Evolutionary conservation across 495 filamentous ascomycete species (phyloP).

Genomic region (Annulohypoxylon stygium): DNA sequence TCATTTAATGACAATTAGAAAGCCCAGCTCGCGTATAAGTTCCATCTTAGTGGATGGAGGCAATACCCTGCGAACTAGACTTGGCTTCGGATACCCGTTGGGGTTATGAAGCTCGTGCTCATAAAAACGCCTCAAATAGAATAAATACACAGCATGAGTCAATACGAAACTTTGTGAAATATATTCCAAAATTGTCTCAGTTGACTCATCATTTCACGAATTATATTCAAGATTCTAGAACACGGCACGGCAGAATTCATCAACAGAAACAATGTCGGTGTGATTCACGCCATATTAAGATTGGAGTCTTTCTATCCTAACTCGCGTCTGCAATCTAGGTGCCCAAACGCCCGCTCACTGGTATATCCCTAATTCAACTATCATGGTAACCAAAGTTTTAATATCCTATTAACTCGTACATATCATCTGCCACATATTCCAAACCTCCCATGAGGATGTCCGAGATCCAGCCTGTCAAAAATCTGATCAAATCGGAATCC

Average conservation of each 20-base stretch:
- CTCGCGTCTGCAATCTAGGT: conserved; percentile 7
- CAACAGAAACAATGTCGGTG: neutral
- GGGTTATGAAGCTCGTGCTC: neutral
- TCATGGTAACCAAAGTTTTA: neutral
- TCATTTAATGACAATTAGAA: neutral
- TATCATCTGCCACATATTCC: neutral
- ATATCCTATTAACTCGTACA: neutral
- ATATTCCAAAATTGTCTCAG: neutral
- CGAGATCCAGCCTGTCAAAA: neutral
- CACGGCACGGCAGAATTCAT: neutral
- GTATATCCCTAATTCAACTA: conserved; percentile 7
- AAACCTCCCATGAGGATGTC: neutral
- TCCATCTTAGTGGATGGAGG: neutral
- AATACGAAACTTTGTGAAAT: neutral
- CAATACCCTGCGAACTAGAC: conserved; percentile 2
- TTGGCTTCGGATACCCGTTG: conserved; percentile 28
- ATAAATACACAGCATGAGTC: neutral
- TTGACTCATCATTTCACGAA: neutral
- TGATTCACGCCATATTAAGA: neutral
- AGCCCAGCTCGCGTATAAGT: neutral
- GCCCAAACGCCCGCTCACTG: conserved; percentile 20
- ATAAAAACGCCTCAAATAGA: neutral
- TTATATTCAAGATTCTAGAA: neutral
- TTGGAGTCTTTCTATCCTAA: conserved; percentile 2
- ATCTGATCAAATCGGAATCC: neutral